phyloP scores from a whole-genome alignment of 2,329 filamentous ascomycete genomes.

The Aspergillus fumigatus region DNA sequence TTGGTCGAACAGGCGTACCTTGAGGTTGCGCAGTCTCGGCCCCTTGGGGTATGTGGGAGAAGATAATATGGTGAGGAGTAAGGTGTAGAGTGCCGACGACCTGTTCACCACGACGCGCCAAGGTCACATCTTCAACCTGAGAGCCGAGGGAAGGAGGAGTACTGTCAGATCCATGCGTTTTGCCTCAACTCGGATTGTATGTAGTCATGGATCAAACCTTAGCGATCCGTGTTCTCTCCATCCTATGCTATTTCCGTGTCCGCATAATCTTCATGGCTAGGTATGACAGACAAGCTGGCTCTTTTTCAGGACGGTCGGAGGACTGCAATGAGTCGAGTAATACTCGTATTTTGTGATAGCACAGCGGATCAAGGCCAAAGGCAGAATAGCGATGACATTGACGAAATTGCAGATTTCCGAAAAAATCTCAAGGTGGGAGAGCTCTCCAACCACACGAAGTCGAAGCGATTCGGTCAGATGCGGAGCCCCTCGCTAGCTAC shows the following conservation, averaged over 20 bases:
- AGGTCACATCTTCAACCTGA: slow-evolving; percentile 54
- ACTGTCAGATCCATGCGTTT: slow-evolving; percentile 1
- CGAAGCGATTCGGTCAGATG: slow-evolving; percentile 18
- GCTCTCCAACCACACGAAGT: neutral
- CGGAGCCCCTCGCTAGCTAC: slow-evolving; percentile 20
- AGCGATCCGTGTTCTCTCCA: slow-evolving; percentile 44
- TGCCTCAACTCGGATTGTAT: neutral
- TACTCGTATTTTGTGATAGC: neutral
- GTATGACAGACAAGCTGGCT: slow-evolving; percentile 3
- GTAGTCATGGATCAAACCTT: slow-evolving; percentile 29
- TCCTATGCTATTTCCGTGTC: slow-evolving; percentile 31
- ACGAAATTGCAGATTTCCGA: neutral
- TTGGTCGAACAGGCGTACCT: slow-evolving; percentile 43
- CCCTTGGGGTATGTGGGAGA: slow-evolving; percentile 51
- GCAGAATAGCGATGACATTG: neutral
- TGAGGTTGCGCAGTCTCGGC: slow-evolving; percentile 38
- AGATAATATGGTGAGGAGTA: slow-evolving; percentile 61
- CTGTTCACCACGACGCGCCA: slow-evolving; percentile 53
- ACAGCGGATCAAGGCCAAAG: neutral
- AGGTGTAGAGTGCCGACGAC: slow-evolving; percentile 59
- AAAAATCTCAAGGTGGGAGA: neutral
- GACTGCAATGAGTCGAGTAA: neutral
- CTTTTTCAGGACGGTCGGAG: slow-evolving; percentile 3
- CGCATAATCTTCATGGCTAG: slow-evolving; percentile 30
- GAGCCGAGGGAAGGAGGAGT: slow-evolving; percentile 1